Evolutionary conservation across 2,329 filamentous ascomycete genomes (phyloP).

Genomic region (Hymenoscyphus fraxineus): DNA sequence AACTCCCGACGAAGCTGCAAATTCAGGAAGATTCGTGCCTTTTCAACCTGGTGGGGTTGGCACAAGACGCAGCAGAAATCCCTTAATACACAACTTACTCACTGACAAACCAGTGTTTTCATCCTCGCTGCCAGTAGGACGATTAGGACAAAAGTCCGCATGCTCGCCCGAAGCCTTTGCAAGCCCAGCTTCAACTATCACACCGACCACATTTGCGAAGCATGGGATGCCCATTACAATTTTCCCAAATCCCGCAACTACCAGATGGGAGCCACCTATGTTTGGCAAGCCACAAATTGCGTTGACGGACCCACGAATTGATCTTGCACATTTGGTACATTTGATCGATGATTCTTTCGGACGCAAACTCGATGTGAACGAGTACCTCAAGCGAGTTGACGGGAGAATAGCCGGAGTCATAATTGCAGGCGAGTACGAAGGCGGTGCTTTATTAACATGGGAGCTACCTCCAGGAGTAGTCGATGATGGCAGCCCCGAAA

Average conservation of each 20-base stretch:
- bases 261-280: slow-evolving; percentile 65
- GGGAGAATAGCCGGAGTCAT: slow-evolving; percentile 85
- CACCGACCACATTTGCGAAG: slow-evolving; percentile 77
- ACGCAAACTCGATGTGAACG: slow-evolving; percentile 74
- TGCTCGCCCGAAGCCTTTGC: slow-evolving; percentile 20
- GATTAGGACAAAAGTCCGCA: slow-evolving; percentile 42
- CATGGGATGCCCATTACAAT: slow-evolving; percentile 86
- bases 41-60: slow-evolving; percentile 40
- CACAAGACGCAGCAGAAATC: slow-evolving; percentile 63
- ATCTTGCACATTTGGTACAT: slow-evolving; percentile 76
- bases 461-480: slow-evolving; percentile 65
- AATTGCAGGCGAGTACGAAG: slow-evolving; percentile 94
- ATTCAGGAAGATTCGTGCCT: slow-evolving; percentile 35
- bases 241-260: slow-evolving; percentile 64
- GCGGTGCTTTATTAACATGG: slow-evolving; percentile 92
- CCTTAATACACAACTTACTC: slow-evolving; percentile 89
- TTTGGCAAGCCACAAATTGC: slow-evolving; percentile 58
- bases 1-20: slow-evolving; percentile 76
- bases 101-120: slow-evolving; percentile 93
- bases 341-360: slow-evolving; percentile 93
- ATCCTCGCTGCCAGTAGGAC: slow-evolving; percentile 76
- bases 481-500: slow-evolving; percentile 50
- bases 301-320: slow-evolving; percentile 75
- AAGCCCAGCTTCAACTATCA: slow-evolving; percentile 37
- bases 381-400: slow-evolving; percentile 79